Base-by-base conservation (phyloP, 2,329 filamentous ascomycete species). In the Leptographium galeiforme region DNA sequence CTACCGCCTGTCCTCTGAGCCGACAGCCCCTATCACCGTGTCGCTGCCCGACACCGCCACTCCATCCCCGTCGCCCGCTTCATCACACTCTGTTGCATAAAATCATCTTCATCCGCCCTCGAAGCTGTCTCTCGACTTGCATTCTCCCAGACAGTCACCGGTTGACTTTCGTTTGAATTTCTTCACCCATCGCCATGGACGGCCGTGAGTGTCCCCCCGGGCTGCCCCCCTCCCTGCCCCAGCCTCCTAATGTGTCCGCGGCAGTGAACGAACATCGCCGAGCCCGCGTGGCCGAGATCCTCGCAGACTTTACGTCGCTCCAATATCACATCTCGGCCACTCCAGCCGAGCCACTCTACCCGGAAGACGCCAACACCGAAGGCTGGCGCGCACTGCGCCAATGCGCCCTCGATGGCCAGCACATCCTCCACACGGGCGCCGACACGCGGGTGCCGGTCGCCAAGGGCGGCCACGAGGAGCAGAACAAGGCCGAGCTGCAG, bases 381-480 rank as follows among this genome's bases (percentile, higher is more conserved):
- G 81, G 80, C 25, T 84, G 79, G 78, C 72, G 75, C 6, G 74
- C 74, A 16, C 67, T 84, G 51, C 75, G 80, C 44, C 80, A 84
- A 66, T 83, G 79, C 67, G 70, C 73, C 50, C 62, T 81, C 44
- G 81, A 84, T 60, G 80, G 80, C 8, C 79, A 81, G 62, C 73
- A 81, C 66, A 82, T 84, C 58, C 72, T 84, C 57, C 79, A 83
- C 62, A 79, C 77, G 60, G 79, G 77, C 25, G 79, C 79, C 43
- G 81, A 84, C 64, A 79, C 78, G 16, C 72, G 70, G 51, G 79
- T 83, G 13, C 78, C 79, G 5, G 67, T 69, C 46, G 65, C 73
- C 48, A 65, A 64, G 48, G 79, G 78, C 52, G 77, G 77, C 12
- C 72, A 75, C 53, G 72, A 75, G 25, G 80, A 84, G 64, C 80